A percentile compares a stretch with the other conserved stretches of the same genome.
These are phyloP conservation scores for Ophiorrhiza pumila DNA, from an alignment of 257 asterid genomes.

Conservation along the genomic window DNA sequence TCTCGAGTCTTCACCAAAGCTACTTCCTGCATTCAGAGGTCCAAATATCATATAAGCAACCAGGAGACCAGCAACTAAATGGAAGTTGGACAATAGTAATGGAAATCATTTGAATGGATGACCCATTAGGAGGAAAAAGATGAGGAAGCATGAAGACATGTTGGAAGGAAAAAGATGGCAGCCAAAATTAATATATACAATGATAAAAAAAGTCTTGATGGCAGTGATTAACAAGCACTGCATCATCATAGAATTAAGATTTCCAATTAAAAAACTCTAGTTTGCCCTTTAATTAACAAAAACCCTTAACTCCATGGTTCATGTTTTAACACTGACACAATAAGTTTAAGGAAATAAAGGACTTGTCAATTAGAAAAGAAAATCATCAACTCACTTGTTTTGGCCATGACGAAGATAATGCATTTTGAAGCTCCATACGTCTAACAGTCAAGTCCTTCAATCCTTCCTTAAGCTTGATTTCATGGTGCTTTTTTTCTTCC, in stretches of 20 bases:
- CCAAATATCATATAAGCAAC: constrained; percentile 1
- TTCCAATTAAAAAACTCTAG: background rate
- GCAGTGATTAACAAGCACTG: background rate
- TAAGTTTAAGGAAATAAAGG: background rate
- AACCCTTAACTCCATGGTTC: background rate
- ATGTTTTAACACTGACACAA: background rate
- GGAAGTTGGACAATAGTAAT: background rate
- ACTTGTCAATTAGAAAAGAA: background rate
- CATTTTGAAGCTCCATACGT: constrained; percentile 91
- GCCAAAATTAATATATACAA: background rate
- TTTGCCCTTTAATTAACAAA: background rate
- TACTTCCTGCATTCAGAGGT: constrained; percentile 54
- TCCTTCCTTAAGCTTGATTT: constrained; percentile 75
- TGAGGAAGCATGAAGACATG: background rate
- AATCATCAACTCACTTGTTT: constrained; percentile 66
- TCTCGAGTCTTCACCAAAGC: constrained; percentile 66
- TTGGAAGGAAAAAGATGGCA: background rate
- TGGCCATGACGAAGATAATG: constrained; percentile 92
- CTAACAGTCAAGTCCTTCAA: constrained; percentile 65
- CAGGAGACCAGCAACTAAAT: background rate
- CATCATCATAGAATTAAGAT: background rate
- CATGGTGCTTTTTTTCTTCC: constrained; percentile 94
- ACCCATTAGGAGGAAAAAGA: background rate
- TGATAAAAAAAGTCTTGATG: background rate
- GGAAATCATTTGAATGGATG: background rate